A percentile compares a stretch with the other conserved stretches of the same genome.
phyloP scores from a whole-genome alignment of 306 rosid genomes.

The Dalbergia cultrata region DNA sequence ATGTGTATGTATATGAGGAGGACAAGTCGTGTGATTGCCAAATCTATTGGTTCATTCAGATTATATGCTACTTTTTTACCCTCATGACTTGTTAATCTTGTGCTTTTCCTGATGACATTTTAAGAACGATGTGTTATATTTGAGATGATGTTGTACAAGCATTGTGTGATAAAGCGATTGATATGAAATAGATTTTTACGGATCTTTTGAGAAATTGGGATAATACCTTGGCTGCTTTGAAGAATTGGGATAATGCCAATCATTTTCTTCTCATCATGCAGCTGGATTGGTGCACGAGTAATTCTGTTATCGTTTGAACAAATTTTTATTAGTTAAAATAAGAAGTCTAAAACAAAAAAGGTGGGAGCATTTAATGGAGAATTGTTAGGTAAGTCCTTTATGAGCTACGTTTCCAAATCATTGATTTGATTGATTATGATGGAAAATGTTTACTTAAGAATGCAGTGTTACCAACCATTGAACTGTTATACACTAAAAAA shows the following conservation, averaged over 20 bases:
- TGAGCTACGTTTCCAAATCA: too few relatives aligned
- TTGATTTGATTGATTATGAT: too few relatives aligned
- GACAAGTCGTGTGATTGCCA: constrained; percentile 38
- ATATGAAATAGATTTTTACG: constrained; percentile 15
- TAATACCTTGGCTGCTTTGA: too few relatives aligned
- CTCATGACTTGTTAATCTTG: constrained; percentile 37
- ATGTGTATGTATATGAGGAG: constrained; percentile 50
- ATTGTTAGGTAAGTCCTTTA: too few relatives aligned
- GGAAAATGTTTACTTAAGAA: not conserved
- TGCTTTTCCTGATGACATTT: constrained; percentile 30
- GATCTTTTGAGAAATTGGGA: not conserved
- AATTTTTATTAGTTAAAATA: too few relatives aligned
- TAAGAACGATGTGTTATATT: constrained; percentile 24
- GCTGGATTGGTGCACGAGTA: too few relatives aligned
- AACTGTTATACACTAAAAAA: not conserved
- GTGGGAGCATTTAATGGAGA: too few relatives aligned
- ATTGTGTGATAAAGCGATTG: constrained; percentile 13
- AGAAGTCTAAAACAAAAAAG: too few relatives aligned
- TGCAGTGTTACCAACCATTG: not conserved
- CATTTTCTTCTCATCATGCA: too few relatives aligned
- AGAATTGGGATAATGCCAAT: too few relatives aligned
- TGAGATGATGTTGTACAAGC: constrained; percentile 14
- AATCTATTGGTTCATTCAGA: constrained; percentile 53
- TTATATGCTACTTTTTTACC: constrained; percentile 30
- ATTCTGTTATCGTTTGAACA: too few relatives aligned